A percentile compares a stretch with the other conserved stretches of the same genome.
Conservation (phyloP, 2,329 filamentous ascomycete species). For the Nannizziopsis arthrosporioides region DNA sequence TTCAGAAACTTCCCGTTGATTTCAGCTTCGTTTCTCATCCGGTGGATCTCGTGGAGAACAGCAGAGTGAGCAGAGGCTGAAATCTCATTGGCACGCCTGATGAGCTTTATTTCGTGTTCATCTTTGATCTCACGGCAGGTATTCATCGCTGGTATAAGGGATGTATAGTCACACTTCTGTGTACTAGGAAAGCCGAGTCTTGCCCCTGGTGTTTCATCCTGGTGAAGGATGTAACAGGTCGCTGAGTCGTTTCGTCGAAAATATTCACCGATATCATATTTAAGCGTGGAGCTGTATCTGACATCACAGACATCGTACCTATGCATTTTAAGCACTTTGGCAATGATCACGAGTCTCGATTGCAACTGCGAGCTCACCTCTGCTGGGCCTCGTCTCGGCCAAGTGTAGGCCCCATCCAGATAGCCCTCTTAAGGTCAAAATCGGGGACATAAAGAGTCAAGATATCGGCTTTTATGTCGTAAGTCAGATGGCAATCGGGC, state of each 20-base stretch:
- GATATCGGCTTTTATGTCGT: conserved; percentile 47
- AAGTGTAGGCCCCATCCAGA: conserved; percentile 35
- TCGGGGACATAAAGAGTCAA: conserved; percentile 64
- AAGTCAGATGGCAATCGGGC: conserved; percentile 45
- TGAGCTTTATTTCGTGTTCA: conserved; percentile 61
- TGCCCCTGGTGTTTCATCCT: conserved; percentile 24
- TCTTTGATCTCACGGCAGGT: conserved; percentile 60
- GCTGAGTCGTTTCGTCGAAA: no score
- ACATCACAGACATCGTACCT: conserved; percentile 62
- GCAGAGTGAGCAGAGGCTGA: conserved; percentile 55
- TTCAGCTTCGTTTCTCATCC: conserved; percentile 65
- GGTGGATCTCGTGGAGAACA: conserved; percentile 49
- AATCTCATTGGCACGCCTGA: conserved; percentile 59
- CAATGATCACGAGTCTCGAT: not conserved
- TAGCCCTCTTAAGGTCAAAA: conserved; percentile 43
- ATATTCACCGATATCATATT: conserved; percentile 36
- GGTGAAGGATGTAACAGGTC: conserved; percentile 26
- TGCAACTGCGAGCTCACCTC: conserved; percentile 21
- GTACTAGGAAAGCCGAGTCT: not conserved
- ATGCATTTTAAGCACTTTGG: not conserved
- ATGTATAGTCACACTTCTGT: conserved; percentile 17
- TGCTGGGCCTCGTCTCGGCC: conserved; percentile 46
- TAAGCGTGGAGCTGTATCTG: conserved; percentile 43
- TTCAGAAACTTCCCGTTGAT: conserved; percentile 72
- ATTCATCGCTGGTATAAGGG: conserved; percentile 47